Evolutionary conservation across 169 alveolate genomes (phyloP).

Genomic region (Cytauxzoon felis): DNA sequence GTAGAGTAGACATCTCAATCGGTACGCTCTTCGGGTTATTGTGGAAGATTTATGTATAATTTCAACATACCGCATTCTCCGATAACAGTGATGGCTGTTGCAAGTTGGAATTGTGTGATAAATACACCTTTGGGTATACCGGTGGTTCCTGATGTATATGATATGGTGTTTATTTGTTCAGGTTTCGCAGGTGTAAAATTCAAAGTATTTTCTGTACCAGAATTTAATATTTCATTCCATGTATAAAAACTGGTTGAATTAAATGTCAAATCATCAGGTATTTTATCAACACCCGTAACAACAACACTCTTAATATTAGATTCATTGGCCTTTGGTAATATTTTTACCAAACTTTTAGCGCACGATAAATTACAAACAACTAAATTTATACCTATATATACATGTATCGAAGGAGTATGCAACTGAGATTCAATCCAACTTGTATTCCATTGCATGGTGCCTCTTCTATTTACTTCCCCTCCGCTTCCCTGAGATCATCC

Average conservation of each 20-base stretch:
- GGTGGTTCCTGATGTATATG: slow-evolving; percentile 97
- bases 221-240: slow-evolving; percentile 46
- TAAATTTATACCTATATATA: slow-evolving; percentile 18
- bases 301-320: slow-evolving; percentile 9
- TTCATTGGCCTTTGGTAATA: slow-evolving; percentile 26
- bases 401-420: background rate
- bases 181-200: slow-evolving; percentile 48
- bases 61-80: slow-evolving; percentile 4
- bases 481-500: no score
- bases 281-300: slow-evolving; percentile 31
- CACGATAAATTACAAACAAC: slow-evolving; percentile 48
- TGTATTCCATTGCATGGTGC: no score
- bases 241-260: background rate
- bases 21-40: no score
- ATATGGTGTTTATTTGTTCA: slow-evolving; percentile 79
- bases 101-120: slow-evolving; percentile 77
- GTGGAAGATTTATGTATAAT: no score
- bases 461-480: no score
- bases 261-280: slow-evolving; percentile 2
- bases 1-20: no score
- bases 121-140: slow-evolving; percentile 97
- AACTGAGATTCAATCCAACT: no score
- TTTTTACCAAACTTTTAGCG: slow-evolving; percentile 17
- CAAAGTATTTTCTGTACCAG: slow-evolving; percentile 13
- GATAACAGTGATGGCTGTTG: slow-evolving; percentile 37